Evolutionary conservation across 2,329 filamentous ascomycete genomes (phyloP), one percentile per base, ranked within the genome.

Genomic region (Fusarium subglutinans): DNA sequence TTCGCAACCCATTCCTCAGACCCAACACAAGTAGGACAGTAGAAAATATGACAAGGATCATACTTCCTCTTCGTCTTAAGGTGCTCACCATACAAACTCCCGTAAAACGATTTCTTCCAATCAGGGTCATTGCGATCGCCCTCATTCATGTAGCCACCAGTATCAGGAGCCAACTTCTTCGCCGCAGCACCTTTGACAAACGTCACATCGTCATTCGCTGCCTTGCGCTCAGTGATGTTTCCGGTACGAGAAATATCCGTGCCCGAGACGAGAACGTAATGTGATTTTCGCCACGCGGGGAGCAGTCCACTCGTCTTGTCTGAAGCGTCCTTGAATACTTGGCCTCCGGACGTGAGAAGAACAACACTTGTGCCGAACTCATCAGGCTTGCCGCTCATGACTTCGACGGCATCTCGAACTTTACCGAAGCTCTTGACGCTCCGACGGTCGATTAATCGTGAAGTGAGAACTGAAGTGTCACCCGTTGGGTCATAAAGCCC

Each of bases 11-110:
- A 73, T 0, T 50, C 54, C 9, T 73, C 71, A 4, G 71, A 71
- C 10, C 71, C 71, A 18, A 73, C 70, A 20, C 71, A 73, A 8
- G 71, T 73, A 7, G 71, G 71, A 7, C 71, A 74, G 20, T 72
- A 74, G 10, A 74, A 72, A 4, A 61, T n/a, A 51, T 74, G 64
- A 5, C 10, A 61, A 8, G 70, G 71, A n/a, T 74, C 70, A 24
- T 71, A 74, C 38, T 64, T 74, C 12, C 20, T 66, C 54, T 74
- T 74, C 2, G 66, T 57, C 24, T 18, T 43, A 1, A 74, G 24
- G 14, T 74, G 71, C 15, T 22, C 37, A 0, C 41, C 14, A n/a
- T 74, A 72, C 2, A 74, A 9, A 8, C 48, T 58, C 0, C 66
- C 71, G 8, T 74, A 74, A 2, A 74, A 74, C 4, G 66, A 38